A percentile compares a stretch with the other conserved stretches of the same genome.
phyloP scores from a whole-genome alignment of 208 protist species.

The Sergeia podlipaevii region DNA sequence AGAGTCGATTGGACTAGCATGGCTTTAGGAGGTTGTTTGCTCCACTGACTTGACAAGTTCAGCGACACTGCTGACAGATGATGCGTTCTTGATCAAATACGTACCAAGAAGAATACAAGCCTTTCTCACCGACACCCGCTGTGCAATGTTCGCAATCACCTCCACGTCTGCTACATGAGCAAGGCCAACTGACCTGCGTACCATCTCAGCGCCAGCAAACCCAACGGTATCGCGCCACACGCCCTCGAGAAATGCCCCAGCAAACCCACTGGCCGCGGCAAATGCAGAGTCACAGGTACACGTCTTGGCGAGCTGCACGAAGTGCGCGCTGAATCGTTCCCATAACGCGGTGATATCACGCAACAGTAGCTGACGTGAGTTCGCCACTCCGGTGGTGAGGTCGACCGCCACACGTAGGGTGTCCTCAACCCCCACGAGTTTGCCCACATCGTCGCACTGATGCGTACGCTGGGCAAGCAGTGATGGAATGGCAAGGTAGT shows the following conservation, averaged over 20 bases:
- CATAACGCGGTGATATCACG: constrained; percentile 16
- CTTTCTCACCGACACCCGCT: constrained; percentile 18
- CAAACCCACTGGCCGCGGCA: constrained; percentile 11
- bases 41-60: constrained; percentile 13
- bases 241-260: constrained; percentile 9
- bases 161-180: constrained; percentile 35
- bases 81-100: constrained; percentile 16
- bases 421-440: constrained; percentile 12
- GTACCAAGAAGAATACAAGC: constrained; percentile 18
- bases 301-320: constrained; percentile 12
- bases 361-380: constrained; percentile 13
- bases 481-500: constrained; percentile 21
- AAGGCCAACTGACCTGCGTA: constrained; percentile 27
- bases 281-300: constrained; percentile 19
- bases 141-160: constrained; percentile 6
- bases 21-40: no score
- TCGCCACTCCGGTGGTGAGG: constrained; percentile 16
- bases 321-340: constrained; percentile 16
- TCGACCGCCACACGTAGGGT: constrained; percentile 14
- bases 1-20: no score
- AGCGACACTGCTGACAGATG: neutral
- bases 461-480: constrained; percentile 11
- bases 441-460: neutral
- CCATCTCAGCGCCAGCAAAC: constrained; percentile 31
- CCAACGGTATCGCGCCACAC: constrained; percentile 28